phyloP scores from a whole-genome alignment of 495 filamentous ascomycete species.

The Penicillium daleae region DNA sequence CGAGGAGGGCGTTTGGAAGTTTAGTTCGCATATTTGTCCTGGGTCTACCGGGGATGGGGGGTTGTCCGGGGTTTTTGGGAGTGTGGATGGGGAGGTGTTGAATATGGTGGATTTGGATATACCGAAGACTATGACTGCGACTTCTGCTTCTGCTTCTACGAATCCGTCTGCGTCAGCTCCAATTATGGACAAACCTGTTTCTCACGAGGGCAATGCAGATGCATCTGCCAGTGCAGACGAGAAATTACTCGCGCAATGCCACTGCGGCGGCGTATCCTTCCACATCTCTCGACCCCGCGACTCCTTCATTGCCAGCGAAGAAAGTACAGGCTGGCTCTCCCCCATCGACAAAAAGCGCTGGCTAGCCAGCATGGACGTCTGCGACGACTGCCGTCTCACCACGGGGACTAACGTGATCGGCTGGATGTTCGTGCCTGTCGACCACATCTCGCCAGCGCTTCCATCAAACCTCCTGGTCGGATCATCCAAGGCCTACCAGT shows the following conservation, averaged over 20 bases:
- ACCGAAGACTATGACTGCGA: background rate
- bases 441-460: conserved; percentile 28
- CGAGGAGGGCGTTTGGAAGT: conserved; percentile 34
- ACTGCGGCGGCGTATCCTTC: conserved; percentile 55
- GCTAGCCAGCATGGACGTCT: conserved; percentile 48
- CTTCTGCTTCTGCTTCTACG: background rate
- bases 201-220: background rate
- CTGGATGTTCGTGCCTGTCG: conserved; percentile 47
- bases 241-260: conserved; percentile 45
- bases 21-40: conserved; percentile 46
- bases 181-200: background rate
- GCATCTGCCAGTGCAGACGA: background rate
- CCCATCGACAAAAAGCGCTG: conserved; percentile 44
- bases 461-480: conserved; percentile 42
- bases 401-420: conserved; percentile 48
- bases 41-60: conserved; percentile 51
- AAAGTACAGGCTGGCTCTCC: conserved; percentile 44
- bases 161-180: background rate
- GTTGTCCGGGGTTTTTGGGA: conserved; percentile 38
- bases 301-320: conserved; percentile 32
- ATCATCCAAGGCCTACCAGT: conserved; percentile 49
- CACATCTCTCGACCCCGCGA: conserved; percentile 38
- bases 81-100: conserved; percentile 30
- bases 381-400: conserved; percentile 54
- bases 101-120: conserved; percentile 22